A percentile compares a stretch with the other conserved stretches of the same genome.
Conservation (phyloP, 2,329 filamentous ascomycete genomes). For the Cercospora sp. region DNA sequence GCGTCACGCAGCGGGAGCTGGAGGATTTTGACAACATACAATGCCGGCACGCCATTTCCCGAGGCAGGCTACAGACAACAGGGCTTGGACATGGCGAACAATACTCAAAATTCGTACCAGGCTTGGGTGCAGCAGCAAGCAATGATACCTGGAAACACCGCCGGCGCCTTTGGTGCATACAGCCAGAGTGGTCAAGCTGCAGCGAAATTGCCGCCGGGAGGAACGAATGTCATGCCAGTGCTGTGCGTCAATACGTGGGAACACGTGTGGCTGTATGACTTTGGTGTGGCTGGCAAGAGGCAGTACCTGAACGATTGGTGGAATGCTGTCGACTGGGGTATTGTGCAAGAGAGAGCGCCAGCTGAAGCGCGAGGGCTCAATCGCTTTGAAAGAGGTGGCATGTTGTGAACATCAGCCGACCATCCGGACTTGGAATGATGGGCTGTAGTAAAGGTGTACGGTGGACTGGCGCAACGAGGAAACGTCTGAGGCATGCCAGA, state of each 20-base stretch:
- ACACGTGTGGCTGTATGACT: constrained; percentile 87
- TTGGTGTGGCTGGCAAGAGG: constrained; percentile 72
- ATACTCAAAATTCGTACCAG: constrained; percentile 35
- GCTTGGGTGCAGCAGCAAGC: constrained; percentile 27
- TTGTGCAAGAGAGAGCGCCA: constrained; percentile 52
- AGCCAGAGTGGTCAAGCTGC: constrained; percentile 35
- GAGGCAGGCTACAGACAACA: constrained; percentile 78
- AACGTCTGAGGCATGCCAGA: background rate
- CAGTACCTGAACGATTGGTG: constrained; percentile 81
- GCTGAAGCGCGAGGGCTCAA: constrained; percentile 17
- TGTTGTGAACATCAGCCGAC: background rate
- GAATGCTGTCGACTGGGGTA: constrained; percentile 81
- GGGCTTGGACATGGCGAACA: constrained; percentile 68
- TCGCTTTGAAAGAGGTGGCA: constrained; percentile 7
- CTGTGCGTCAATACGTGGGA: constrained; percentile 96
- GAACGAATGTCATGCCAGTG: constrained; percentile 70
- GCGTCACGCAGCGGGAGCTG: constrained; percentile 48
- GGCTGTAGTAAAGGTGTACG: background rate
- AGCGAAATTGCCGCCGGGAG: constrained; percentile 60
- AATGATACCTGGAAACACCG: constrained; percentile 38
- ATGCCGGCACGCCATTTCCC: constrained; percentile 84
- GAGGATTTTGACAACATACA: constrained; percentile 83
- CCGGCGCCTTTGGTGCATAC: constrained; percentile 43
- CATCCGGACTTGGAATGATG: background rate
- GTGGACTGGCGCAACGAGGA: background rate